phyloP scores from a whole-genome alignment of 2,329 filamentous ascomycete genomes.

The Botrytis squamosa region DNA sequence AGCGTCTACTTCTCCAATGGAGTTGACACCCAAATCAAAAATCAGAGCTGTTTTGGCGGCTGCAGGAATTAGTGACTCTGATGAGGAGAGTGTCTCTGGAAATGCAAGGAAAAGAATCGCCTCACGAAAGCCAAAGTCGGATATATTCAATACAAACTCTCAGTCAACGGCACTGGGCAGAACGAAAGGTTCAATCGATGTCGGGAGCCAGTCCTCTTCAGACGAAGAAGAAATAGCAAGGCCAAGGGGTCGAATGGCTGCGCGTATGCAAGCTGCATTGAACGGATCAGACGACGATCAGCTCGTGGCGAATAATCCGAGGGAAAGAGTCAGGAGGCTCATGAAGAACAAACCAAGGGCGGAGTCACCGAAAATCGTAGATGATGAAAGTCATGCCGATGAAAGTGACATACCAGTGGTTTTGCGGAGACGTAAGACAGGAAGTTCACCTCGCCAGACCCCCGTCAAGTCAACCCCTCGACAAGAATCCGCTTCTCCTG shows the following conservation, averaged over 20 bases:
- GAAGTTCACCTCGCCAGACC: constrained; percentile 28
- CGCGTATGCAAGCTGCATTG: constrained; percentile 54
- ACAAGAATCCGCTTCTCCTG: constrained; percentile 34
- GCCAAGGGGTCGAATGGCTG: constrained; percentile 63
- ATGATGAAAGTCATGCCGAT: constrained; percentile 40
- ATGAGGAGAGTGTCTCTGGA: constrained; percentile 33
- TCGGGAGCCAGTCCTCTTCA: constrained; percentile 15
- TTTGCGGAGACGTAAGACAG: constrained; percentile 35
- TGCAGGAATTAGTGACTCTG: constrained; percentile 52
- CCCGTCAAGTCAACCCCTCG: constrained; percentile 27
- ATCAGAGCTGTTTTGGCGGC: constrained; percentile 53
- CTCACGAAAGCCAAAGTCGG: constrained; percentile 22
- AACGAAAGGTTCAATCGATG: neutral
- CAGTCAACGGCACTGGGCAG: neutral
- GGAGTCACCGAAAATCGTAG: constrained; percentile 34
- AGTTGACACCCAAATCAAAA: constrained; percentile 54
- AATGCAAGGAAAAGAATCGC: constrained; percentile 30
- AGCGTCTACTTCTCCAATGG: constrained; percentile 43
- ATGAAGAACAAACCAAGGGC: constrained; percentile 40
- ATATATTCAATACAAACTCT: constrained; percentile 8
- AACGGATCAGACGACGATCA: constrained; percentile 26
- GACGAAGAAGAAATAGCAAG: constrained; percentile 50
- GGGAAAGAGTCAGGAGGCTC: constrained; percentile 47
- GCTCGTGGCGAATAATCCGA: constrained; percentile 34
- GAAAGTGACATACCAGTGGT: constrained; percentile 30